phyloP scores from a whole-genome alignment of 2,329 filamentous ascomycete genomes.

The Aureobasidium uvarum region DNA sequence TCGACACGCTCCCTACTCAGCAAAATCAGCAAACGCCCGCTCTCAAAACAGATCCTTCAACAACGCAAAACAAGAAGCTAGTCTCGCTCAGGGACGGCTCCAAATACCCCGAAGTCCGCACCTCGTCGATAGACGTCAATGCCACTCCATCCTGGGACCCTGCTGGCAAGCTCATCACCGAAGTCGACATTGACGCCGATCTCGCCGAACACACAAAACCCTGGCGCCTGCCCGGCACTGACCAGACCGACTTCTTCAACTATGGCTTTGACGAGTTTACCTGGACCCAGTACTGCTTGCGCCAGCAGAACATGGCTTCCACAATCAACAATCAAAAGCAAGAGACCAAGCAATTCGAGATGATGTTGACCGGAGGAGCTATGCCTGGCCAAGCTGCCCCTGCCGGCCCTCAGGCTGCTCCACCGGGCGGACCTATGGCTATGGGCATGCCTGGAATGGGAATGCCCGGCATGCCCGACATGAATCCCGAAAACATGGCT shows the following conservation, averaged over 20 bases:
- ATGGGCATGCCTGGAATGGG: constrained; percentile 37
- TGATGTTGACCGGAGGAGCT: constrained; percentile 51
- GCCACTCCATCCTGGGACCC: constrained; percentile 68
- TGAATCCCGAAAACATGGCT: constrained; percentile 58
- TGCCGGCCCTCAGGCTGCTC: constrained; percentile 3
- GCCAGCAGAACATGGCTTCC: constrained; percentile 75
- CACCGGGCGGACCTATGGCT: constrained; percentile 9
- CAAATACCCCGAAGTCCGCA: constrained; percentile 65
- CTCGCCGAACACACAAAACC: constrained; percentile 75
- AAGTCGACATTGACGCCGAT: constrained; percentile 54
- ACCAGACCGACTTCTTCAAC: constrained; percentile 97
- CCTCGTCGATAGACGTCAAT: constrained; percentile 82
- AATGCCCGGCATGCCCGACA: constrained; percentile 50
- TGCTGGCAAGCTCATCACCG: constrained; percentile 69
- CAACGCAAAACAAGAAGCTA: constrained; percentile 17
- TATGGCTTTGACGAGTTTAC: constrained; percentile 99
- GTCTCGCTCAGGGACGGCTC: constrained; percentile 46
- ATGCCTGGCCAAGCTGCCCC: constrained; percentile 36
- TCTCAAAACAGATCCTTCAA: constrained; percentile 28
- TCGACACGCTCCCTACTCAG: constrained; percentile 34
- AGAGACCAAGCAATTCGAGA: constrained; percentile 60
- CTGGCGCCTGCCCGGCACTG: constrained; percentile 91
- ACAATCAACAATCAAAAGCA: constrained; percentile 73
- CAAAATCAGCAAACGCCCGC: constrained; percentile 38
- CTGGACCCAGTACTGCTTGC: constrained; percentile 90